Conservation (phyloP, 192 early-diverging fungal genomes). For the Coemansia javaensis region DNA sequence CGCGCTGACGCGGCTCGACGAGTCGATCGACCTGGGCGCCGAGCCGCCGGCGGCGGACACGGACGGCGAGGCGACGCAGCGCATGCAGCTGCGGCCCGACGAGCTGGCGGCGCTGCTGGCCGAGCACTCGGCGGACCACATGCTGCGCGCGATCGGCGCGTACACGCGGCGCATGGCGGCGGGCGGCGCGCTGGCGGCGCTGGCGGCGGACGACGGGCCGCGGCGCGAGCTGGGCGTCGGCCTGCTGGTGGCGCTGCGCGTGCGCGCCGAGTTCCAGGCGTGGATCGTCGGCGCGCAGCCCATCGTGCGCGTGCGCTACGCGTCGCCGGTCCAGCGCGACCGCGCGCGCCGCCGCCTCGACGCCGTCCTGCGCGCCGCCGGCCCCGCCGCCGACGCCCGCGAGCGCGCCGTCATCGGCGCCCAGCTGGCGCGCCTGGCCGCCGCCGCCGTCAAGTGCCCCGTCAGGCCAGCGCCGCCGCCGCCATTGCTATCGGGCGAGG, state of each 20-base stretch:
- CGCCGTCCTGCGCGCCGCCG: neutral
- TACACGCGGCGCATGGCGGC: slow-evolving; percentile 9
- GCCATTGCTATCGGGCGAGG: neutral
- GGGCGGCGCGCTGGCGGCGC: neutral
- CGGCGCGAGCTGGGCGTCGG: too few species aligned
- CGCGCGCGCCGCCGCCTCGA: neutral
- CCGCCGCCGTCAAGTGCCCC: too few species aligned
- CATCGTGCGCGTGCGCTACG: slow-evolving; percentile 1
- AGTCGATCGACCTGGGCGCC: neutral
- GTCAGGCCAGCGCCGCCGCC: too few species aligned
- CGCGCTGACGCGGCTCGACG: neutral
- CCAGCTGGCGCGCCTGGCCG: slow-evolving; percentile 1
- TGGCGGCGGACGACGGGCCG: too few species aligned
- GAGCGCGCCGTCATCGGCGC: neutral
- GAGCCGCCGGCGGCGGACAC: neutral
- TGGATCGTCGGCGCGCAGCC: slow-evolving; percentile 8
- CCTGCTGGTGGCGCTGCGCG: slow-evolving; percentile 10
- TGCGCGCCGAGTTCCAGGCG: slow-evolving; percentile 25
- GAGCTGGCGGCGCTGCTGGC: neutral
- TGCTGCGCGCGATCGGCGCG: neutral
- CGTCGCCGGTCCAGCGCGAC: neutral
- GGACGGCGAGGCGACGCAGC: neutral
- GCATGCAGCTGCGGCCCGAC: neutral
- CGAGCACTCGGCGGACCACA: slow-evolving; percentile 1
- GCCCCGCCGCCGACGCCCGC: neutral